Base-by-base conservation (phyloP, 495 filamentous ascomycete genomes). In the Xylaria bambusicola region DNA sequence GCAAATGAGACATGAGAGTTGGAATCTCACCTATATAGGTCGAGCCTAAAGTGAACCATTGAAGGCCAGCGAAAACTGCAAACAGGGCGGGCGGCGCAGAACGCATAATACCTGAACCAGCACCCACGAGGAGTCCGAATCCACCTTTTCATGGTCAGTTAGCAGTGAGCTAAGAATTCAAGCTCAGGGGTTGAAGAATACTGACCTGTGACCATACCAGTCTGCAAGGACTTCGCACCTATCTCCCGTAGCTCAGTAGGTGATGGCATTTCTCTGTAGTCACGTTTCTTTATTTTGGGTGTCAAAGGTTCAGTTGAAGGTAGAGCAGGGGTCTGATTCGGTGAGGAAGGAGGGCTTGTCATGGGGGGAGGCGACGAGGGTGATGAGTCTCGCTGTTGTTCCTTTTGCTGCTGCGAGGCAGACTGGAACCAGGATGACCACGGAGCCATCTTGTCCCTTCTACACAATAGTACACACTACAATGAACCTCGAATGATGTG, bases 41-140 rank as follows among this genome's bases (percentile, higher is more conserved):
- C 44, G 80, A 83, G 27, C 91, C 91, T 44, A 95, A 82, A 38
- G 80, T 75, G 74, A 88, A 89, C 82, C 88, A 96, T 74, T 96
- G 92, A 40, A 89, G 75, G 35, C 89, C 88, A 27, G 86, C 84
- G 53, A 85, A 82, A 35, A 86, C 45, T 5, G 91, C 85, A 74
- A 92, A 94, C 5, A 96, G 71, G 8, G 82, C 79, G 38, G 88
- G 85, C 17, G 78, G 74, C 4, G 76, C 82, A 23, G 86, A 88
- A 65, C 85, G 80, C 29, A 92, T 64, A 27, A 91, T 86, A 24
- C 88, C 91, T 31, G 77, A 71, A 41, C 83, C 79, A 50, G 87
- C 87, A 56, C 93, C 92, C 55, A 86, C 73, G 24, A 93, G 64
- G 24, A 92, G 64, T n/a, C 93, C 94, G 36, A 82, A 75, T 50